Evolutionary conservation across 805 yeast genomes (phyloP).

Genomic region (Spathaspora boniae): DNA sequence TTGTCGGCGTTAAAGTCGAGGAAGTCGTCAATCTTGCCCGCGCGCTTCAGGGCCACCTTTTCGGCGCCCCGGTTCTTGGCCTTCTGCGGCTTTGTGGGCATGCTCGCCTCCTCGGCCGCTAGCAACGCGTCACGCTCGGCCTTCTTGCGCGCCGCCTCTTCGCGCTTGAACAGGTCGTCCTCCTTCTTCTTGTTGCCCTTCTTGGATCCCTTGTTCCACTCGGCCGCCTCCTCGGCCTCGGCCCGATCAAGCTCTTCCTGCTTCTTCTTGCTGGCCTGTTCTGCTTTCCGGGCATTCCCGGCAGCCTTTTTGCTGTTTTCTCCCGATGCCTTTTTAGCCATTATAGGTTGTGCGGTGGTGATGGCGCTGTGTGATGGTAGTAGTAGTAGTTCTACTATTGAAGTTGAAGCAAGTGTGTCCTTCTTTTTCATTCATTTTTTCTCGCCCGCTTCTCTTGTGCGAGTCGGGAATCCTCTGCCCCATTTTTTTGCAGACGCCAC

Average conservation of each 20-base stretch:
- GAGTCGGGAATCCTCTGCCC: background rate
- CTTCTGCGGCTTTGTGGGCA: constrained; percentile 54
- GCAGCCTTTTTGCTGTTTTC: constrained; percentile 57
- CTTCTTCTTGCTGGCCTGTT: constrained; percentile 54
- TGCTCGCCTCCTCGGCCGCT: constrained; percentile 59
- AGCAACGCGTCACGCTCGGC: constrained; percentile 74
- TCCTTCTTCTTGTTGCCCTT: constrained; percentile 67
- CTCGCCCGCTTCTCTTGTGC: no score
- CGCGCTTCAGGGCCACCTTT: constrained; percentile 57
- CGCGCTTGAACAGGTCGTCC: constrained; percentile 64
- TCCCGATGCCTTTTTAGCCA: constrained; percentile 49
- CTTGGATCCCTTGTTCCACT: constrained; percentile 73
- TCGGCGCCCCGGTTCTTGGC: constrained; percentile 64
- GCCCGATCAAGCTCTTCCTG: constrained; percentile 45
- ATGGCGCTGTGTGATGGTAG: background rate
- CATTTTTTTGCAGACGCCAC: background rate
- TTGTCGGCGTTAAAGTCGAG: constrained; percentile 48
- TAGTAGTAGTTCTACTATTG: no score
- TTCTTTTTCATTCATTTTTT: no score
- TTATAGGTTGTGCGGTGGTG: constrained; percentile 12
- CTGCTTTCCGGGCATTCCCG: constrained; percentile 67
- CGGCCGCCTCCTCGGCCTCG: constrained; percentile 54
- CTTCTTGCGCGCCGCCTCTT: constrained; percentile 74
- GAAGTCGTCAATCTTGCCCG: constrained; percentile 68
- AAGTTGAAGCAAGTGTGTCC: no score